phyloP scores from a whole-genome alignment of 164 flowering plant species.

The Tetrastigma voinierianum region DNA sequence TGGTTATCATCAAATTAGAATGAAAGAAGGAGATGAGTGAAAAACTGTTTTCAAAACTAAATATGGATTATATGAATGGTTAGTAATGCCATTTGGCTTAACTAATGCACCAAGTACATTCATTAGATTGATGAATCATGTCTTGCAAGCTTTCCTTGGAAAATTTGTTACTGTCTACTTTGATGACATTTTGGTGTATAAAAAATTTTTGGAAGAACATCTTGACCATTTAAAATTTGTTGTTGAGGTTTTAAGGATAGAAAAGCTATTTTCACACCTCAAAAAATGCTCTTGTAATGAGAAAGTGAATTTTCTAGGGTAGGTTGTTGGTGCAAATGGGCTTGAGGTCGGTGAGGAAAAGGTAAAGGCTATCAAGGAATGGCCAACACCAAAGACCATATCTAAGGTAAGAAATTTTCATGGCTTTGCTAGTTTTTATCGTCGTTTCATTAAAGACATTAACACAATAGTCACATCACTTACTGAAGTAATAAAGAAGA shows the following conservation, averaged over 20 bases:
- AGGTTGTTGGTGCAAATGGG: no score
- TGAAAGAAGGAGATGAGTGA: no score
- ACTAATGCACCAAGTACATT: no score
- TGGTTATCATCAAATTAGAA: no score
- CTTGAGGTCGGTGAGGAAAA: no score
- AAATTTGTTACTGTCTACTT: constrained; percentile 14
- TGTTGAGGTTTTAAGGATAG: not conserved
- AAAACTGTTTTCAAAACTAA: no score
- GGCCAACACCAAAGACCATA: no score
- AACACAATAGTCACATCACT: constrained; percentile 13
- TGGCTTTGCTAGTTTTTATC: constrained; percentile 25
- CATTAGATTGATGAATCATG: no score
- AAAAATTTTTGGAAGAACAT: not conserved
- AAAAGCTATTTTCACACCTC: not conserved
- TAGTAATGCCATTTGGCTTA: no score
- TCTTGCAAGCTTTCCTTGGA: constrained; percentile 5
- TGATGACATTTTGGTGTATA: constrained; percentile 13
- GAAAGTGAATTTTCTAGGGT: no score
- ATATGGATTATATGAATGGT: no score
- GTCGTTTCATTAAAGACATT: constrained; percentile 18
- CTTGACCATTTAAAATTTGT: not conserved
- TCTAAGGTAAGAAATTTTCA: constrained; percentile 23
- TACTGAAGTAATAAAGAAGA: constrained; percentile 12
- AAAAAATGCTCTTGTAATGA: constrained; percentile 11
- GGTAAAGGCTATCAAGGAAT: no score